phyloP scores from a whole-genome alignment of 192 early-diverging fungal genomes.

The Chytriomyces confervae region DNA sequence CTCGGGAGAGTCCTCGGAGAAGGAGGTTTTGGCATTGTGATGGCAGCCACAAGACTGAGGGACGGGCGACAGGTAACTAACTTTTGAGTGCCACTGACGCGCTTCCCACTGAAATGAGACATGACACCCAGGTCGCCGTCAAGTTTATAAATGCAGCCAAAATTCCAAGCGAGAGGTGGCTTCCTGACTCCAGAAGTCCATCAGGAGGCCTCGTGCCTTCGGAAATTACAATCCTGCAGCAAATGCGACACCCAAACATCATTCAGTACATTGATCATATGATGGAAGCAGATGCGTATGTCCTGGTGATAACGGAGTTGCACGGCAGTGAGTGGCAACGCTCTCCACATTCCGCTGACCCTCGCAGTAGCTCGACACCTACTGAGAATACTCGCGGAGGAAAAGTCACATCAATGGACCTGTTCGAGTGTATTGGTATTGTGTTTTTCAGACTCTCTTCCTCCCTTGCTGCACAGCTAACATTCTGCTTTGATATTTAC shows the following conservation, averaged over 20 bases:
- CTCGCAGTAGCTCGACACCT: too few species aligned
- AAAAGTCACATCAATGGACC: too few species aligned
- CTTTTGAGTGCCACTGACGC: background rate
- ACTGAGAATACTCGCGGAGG: too few species aligned
- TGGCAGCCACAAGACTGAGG: constrained; percentile 43
- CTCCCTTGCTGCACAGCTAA: too few species aligned
- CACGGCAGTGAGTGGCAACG: too few species aligned
- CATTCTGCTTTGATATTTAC: too few species aligned
- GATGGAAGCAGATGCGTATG: constrained; percentile 41
- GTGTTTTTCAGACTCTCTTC: too few species aligned
- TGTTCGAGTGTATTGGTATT: too few species aligned
- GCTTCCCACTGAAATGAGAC: background rate
- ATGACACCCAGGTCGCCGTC: constrained; percentile 51
- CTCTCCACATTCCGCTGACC: too few species aligned
- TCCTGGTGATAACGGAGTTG: constrained; percentile 56
- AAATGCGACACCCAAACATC: constrained; percentile 53
- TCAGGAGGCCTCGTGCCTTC: constrained; percentile 28
- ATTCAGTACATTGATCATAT: constrained; percentile 55
- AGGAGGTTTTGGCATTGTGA: constrained; percentile 59
- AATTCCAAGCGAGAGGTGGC: constrained; percentile 48
- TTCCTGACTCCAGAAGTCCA: constrained; percentile 13
- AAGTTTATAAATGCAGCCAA: constrained; percentile 55
- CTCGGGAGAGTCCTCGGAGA: constrained; percentile 53
- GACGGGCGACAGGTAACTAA: constrained; percentile 35
- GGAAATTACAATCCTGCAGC: constrained; percentile 46